Percentiles rank a stretch among this genome's conserved stretches.
Conservation (phyloP, 768 basidiomycete genomes). For the Macrocybe gigantea region DNA sequence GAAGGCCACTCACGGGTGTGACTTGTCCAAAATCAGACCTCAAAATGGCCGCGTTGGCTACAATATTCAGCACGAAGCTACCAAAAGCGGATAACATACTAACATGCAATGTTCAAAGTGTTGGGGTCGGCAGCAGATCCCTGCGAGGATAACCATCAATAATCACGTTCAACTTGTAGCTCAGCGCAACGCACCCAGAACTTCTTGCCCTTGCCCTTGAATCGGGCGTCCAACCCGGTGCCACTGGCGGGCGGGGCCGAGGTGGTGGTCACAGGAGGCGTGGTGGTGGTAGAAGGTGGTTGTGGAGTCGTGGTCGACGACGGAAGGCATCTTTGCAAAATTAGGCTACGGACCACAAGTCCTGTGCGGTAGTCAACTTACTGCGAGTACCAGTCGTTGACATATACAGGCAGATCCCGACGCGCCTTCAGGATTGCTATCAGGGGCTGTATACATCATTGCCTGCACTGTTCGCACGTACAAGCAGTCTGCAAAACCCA, state of each 20-base stretch:
- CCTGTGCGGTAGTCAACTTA: conserved; percentile 4
- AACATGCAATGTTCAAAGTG: not conserved
- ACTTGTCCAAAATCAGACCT: conserved; percentile 3
- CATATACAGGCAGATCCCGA: conserved; percentile 19
- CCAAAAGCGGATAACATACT: not conserved
- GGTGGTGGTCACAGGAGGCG: not conserved
- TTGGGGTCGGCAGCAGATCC: conserved; percentile 1
- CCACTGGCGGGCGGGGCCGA: not conserved
- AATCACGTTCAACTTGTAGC: not conserved
- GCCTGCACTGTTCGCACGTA: not conserved
- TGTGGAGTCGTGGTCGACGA: not conserved
- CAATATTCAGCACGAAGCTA: not conserved
- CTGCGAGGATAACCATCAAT: not conserved
- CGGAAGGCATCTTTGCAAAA: not conserved
- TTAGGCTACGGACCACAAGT: not conserved
- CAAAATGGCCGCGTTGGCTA: not conserved
- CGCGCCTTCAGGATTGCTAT: conserved; percentile 13
- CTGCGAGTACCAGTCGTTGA: conserved; percentile 28
- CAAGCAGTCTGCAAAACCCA: not conserved
- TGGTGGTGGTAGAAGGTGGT: conserved; percentile 1
- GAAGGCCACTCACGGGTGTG: conserved; percentile 1
- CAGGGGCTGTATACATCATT: not conserved
- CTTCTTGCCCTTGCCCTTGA: conserved; percentile 3
- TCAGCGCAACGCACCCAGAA: not conserved
- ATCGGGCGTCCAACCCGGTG: not conserved